Evolutionary conservation across 768 basidiomycete genomes (phyloP).

Genomic region (Suillus plorans): DNA sequence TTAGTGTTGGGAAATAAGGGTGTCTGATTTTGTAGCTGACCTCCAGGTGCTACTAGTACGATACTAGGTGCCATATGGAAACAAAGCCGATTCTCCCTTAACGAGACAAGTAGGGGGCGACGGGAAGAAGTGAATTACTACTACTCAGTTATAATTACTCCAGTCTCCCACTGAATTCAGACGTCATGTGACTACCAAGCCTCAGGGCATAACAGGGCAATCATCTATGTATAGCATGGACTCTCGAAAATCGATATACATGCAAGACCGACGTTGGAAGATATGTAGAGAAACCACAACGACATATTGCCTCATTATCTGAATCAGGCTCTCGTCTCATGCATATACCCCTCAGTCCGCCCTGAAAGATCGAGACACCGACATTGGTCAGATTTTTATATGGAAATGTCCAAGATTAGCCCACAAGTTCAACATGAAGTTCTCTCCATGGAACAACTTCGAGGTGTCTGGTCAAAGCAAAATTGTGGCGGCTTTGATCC

Average conservation of each 20-base stretch:
- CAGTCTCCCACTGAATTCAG: background rate
- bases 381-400: background rate
- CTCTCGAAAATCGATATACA: background rate
- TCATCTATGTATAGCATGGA: background rate
- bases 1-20: background rate
- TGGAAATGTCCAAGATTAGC: too few species aligned
- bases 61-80: conserved; percentile 21
- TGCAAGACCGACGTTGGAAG: background rate
- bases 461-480: background rate
- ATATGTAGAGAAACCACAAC: background rate
- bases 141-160: background rate
- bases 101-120: background rate
- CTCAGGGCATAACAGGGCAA: too few species aligned
- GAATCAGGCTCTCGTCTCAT: background rate
- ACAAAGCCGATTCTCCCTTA: background rate
- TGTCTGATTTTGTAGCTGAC: conserved; percentile 10
- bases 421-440: background rate
- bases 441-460: background rate
- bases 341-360: too few species aligned
- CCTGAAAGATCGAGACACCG: background rate
- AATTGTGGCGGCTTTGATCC: background rate
- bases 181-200: background rate
- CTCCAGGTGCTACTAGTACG: conserved; percentile 18
- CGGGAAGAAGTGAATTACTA: background rate
- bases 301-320: background rate